phyloP scores from a whole-genome alignment of 176 grass and related monocot genomes.

The Zoysia pacifica region DNA sequence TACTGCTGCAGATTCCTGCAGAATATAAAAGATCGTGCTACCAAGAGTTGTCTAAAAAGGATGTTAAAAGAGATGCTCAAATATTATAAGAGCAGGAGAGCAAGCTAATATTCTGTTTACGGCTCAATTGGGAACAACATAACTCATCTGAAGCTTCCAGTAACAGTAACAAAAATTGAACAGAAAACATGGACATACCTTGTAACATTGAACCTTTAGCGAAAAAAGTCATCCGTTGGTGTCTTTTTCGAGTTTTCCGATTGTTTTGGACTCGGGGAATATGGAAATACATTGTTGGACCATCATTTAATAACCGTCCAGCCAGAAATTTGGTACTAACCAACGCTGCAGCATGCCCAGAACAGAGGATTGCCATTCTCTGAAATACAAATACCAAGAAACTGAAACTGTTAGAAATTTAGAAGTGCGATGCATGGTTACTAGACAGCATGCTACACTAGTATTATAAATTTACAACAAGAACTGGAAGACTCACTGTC shows the following conservation, averaged over 20 bases:
- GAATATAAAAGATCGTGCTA: background rate
- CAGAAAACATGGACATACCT: slow-evolving; percentile 30
- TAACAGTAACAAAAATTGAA: background rate
- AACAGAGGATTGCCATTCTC: slow-evolving; percentile 49
- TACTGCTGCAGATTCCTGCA: background rate
- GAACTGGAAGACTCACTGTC: too few relatives aligned
- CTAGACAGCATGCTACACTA: too few relatives aligned
- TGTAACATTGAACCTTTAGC: slow-evolving; percentile 56
- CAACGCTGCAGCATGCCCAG: slow-evolving; percentile 15
- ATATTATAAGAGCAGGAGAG: background rate
- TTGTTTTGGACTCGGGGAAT: background rate
- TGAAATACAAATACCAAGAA: slow-evolving; percentile 9
- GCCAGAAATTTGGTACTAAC: slow-evolving; percentile 35
- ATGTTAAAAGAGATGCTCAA: background rate
- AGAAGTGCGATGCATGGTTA: background rate
- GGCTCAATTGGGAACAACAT: background rate
- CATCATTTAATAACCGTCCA: slow-evolving; percentile 42
- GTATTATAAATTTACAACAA: too few relatives aligned
- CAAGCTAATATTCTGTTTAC: background rate
- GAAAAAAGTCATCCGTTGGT: background rate
- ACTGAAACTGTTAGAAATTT: background rate
- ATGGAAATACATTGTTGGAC: slow-evolving; percentile 29
- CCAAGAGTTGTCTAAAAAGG: background rate
- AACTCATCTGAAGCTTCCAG: background rate
- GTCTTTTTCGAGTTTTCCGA: slow-evolving; percentile 28